phyloP scores from a whole-genome alignment of 129 eudicot species.

The Ambrosia artemisiifolia region DNA sequence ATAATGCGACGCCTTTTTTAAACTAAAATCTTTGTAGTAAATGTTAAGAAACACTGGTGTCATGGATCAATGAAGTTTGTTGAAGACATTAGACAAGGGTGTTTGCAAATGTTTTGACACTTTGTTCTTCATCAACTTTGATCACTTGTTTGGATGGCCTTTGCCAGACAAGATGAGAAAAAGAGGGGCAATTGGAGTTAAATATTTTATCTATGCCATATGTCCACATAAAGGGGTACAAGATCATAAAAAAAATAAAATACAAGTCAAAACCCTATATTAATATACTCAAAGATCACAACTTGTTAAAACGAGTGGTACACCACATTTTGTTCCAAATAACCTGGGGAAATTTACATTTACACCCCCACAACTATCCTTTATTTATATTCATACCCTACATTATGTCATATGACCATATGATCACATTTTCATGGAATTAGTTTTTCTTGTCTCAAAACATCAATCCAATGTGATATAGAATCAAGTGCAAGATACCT shows the following conservation, averaged over 20 bases:
- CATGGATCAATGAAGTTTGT: neutral
- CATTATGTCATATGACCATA: neutral
- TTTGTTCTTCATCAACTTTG: conserved; percentile 7
- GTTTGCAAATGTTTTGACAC: conserved; percentile 14
- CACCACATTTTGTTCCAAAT: conserved; percentile 38
- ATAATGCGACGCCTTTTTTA: too few species aligned
- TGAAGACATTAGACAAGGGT: neutral
- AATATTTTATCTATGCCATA: conserved; percentile 16
- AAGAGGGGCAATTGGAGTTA: conserved; percentile 26
- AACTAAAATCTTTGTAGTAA: too few species aligned
- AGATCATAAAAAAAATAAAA: conserved; percentile 20
- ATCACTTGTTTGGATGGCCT: conserved; percentile 14
- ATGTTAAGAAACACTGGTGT: neutral
- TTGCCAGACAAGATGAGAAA: conserved; percentile 48
- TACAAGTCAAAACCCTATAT: conserved; percentile 24
- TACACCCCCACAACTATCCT: conserved; percentile 10
- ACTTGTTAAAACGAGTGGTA: conserved; percentile 31
- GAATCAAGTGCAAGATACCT: conserved; percentile 67
- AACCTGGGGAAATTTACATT: neutral
- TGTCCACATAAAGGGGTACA: conserved; percentile 31
- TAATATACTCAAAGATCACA: conserved; percentile 14
- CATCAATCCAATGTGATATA: conserved; percentile 67
- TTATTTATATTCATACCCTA: conserved; percentile 8
- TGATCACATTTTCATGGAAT: conserved; percentile 46
- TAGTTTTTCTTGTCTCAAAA: conserved; percentile 64